Evolutionary conservation across 2,329 filamentous ascomycete species (phyloP).

Genomic region (Hansfordia pulvinata): DNA sequence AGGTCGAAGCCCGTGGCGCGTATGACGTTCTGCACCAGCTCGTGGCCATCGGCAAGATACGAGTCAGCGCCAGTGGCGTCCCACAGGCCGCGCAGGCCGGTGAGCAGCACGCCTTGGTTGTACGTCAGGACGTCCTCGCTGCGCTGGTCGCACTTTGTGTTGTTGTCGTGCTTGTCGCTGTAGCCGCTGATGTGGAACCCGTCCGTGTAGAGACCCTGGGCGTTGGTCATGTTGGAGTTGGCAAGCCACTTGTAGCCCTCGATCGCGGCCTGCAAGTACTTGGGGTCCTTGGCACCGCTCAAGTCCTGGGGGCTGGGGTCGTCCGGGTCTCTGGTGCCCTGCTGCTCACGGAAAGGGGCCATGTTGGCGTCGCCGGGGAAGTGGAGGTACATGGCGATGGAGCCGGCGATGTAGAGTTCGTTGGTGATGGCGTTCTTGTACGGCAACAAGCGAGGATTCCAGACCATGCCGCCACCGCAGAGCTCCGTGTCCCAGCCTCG

Average conservation of each 20-base stretch:
- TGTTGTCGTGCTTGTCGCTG: constrained; percentile 43
- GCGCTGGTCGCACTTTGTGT: constrained; percentile 62
- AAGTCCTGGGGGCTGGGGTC: constrained; percentile 21
- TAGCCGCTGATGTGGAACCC: constrained; percentile 74
- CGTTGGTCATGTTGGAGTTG: constrained; percentile 67
- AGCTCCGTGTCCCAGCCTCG: constrained; percentile 70
- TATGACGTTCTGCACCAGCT: constrained; percentile 62
- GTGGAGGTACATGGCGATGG: constrained; percentile 77
- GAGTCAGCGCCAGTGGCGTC: constrained; percentile 56
- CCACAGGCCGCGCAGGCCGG: constrained; percentile 69
- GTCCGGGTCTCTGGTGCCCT: constrained; percentile 3
- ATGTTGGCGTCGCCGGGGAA: constrained; percentile 70
- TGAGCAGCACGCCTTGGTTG: constrained; percentile 85
- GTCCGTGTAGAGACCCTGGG: constrained; percentile 63
- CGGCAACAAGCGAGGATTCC: constrained; percentile 66
- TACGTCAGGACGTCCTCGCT: constrained; percentile 92
- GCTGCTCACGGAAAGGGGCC: constrained; percentile 41
- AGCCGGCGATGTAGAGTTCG: constrained; percentile 75
- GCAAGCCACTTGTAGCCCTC: constrained; percentile 73
- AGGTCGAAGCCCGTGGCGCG: constrained; percentile 64
- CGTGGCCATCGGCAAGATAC: constrained; percentile 69
- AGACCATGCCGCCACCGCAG: constrained; percentile 80
- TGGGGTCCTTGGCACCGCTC: constrained; percentile 33
- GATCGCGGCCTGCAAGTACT: constrained; percentile 60
- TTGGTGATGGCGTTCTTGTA: constrained; percentile 98